phyloP scores from a whole-genome alignment of 2,329 filamentous ascomycete species.

The Nemania bipapillata region DNA sequence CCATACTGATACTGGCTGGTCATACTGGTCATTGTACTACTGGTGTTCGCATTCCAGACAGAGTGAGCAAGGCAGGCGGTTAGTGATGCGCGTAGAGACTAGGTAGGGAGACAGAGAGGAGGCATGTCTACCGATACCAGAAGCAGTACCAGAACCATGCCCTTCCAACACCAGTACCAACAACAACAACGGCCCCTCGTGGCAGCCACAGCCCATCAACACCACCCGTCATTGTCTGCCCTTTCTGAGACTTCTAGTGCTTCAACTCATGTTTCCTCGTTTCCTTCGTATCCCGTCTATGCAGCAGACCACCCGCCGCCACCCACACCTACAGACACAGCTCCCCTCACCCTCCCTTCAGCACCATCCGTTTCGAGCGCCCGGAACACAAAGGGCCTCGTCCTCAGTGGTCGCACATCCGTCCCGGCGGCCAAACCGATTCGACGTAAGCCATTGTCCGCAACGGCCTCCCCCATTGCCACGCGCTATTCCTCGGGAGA shows the following conservation, averaged over 20 bases:
- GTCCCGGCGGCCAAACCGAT: slow-evolving; percentile 53
- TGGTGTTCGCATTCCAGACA: slow-evolving; percentile 22
- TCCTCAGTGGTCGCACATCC: slow-evolving; percentile 43
- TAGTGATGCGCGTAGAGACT: slow-evolving; percentile 33
- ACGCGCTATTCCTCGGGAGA: slow-evolving; percentile 60
- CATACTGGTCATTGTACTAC: too few relatives aligned
- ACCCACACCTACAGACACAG: slow-evolving; percentile 15
- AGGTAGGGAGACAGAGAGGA: slow-evolving; percentile 28
- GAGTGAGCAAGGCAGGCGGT: slow-evolving; percentile 11
- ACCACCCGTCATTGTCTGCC: slow-evolving; percentile 44
- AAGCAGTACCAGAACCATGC: slow-evolving; percentile 19
- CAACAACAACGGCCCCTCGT: slow-evolving; percentile 30
- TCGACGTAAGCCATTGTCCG: slow-evolving; percentile 70
- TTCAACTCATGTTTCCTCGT: slow-evolving; percentile 52
- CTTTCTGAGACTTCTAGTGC: slow-evolving; percentile 55
- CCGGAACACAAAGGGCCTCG: slow-evolving; percentile 49
- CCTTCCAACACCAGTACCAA: too few relatives aligned
- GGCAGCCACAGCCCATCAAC: slow-evolving; percentile 21
- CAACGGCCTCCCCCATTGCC: slow-evolving; percentile 63
- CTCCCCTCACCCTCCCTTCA: slow-evolving; percentile 40
- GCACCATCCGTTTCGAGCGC: slow-evolving; percentile 42
- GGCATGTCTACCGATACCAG: slow-evolving; percentile 24
- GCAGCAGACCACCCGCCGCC: slow-evolving; percentile 42
- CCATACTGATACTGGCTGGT: too few relatives aligned
- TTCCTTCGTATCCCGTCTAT: slow-evolving; percentile 38